Evolutionary conservation across 208 protist species (phyloP).

Genomic region (Wallacemonas sp.): DNA sequence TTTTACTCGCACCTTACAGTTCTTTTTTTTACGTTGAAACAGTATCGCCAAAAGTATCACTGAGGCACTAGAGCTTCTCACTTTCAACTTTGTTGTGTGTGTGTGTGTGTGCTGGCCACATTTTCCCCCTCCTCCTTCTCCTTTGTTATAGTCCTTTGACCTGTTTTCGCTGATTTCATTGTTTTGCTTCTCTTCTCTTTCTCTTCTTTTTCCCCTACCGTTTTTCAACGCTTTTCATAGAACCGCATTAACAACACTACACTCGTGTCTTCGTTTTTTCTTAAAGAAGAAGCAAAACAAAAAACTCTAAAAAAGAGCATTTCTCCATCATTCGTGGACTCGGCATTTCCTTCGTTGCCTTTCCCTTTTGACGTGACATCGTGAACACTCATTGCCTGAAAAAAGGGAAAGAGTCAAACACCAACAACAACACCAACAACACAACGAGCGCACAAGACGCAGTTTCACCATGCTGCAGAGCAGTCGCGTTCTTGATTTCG

Average conservation of each 20-base stretch:
- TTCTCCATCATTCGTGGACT: too few relatives aligned
- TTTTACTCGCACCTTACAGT: too few relatives aligned
- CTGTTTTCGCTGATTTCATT: conserved; percentile 8
- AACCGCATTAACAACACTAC: neutral
- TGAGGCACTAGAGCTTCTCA: too few relatives aligned
- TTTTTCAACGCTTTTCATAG: conserved; percentile 14
- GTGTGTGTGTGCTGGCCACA: too few relatives aligned
- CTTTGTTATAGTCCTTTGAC: conserved; percentile 16
- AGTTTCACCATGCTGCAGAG: conserved; percentile 1
- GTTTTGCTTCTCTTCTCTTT: conserved; percentile 13
- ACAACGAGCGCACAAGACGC: too few relatives aligned
- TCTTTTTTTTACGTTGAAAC: too few relatives aligned
- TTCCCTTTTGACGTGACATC: too few relatives aligned
- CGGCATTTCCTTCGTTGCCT: too few relatives aligned
- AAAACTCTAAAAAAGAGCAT: neutral
- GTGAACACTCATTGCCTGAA: too few relatives aligned
- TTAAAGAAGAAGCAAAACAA: neutral
- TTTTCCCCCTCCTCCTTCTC: neutral
- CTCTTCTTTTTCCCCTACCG: neutral
- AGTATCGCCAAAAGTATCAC: too few relatives aligned
- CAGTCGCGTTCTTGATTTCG: conserved; percentile 4
- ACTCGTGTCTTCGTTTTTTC: too few relatives aligned
- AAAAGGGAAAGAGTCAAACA: neutral
- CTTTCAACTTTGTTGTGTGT: too few relatives aligned
- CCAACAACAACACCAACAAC: neutral